These are phyloP conservation scores for Wickerhamiella musiphila DNA, from an alignment of 805 yeast species.

Conservation along the genomic window DNA sequence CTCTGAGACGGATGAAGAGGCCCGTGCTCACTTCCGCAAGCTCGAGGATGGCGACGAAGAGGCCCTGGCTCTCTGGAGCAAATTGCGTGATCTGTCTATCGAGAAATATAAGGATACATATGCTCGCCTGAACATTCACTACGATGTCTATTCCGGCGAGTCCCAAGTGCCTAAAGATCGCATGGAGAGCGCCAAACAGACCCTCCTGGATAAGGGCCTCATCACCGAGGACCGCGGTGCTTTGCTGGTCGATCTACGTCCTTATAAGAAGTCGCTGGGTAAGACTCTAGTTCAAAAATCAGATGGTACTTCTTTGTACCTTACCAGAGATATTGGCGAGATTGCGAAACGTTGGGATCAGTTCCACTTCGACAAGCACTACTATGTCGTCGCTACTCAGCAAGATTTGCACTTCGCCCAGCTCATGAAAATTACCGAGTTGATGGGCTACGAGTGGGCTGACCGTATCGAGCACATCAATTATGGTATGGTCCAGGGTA, in stretches of 20 bases:
- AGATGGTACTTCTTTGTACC: conserved; percentile 86
- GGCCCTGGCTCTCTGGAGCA: conserved; percentile 64
- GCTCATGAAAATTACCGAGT: conserved; percentile 82
- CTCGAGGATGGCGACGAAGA: conserved; percentile 89
- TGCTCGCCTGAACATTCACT: conserved; percentile 76
- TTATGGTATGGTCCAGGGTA: conserved; percentile 96
- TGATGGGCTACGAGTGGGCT: conserved; percentile 84
- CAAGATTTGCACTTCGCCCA: conserved; percentile 92
- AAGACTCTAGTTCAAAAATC: conserved; percentile 83
- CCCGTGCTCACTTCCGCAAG: conserved; percentile 68
- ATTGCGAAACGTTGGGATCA: conserved; percentile 77
- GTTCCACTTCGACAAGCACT: conserved; percentile 84
- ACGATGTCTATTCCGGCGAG: conserved; percentile 87
- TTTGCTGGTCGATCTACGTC: conserved; percentile 63
- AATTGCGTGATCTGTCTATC: conserved; percentile 82
- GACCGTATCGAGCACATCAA: conserved; percentile 62
- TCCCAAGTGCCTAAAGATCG: conserved; percentile 69
- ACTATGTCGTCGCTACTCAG: conserved; percentile 89
- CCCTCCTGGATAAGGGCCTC: conserved; percentile 49
- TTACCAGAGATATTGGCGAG: conserved; percentile 94
- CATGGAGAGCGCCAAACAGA: conserved; percentile 48
- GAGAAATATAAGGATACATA: conserved; percentile 73
- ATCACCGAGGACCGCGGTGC: conserved; percentile 86
- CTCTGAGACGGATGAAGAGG: conserved; percentile 55
- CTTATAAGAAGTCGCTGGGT: conserved; percentile 79